Conservation (phyloP, 148 eudicot species). For the Arbutus unedo region DNA sequence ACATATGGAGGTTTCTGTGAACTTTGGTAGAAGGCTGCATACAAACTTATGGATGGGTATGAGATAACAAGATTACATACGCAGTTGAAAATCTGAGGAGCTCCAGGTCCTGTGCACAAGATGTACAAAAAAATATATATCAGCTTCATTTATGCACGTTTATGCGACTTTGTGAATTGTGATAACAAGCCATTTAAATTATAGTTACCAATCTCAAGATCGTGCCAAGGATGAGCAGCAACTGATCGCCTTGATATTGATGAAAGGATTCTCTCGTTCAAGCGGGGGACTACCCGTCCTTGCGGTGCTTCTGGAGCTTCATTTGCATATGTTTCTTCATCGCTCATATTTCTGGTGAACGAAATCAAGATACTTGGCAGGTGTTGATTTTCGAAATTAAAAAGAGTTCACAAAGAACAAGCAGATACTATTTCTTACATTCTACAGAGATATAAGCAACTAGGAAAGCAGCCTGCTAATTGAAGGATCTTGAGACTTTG, state of each 20-base stretch:
- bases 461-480: background rate
- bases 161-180: no score
- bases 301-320: constrained; percentile 3
- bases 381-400: background rate
- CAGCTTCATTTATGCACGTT: background rate
- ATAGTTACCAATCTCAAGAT: constrained; percentile 66
- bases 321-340: constrained; percentile 3
- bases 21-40: background rate
- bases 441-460: background rate
- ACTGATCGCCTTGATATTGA: constrained; percentile 74
- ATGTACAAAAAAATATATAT: background rate
- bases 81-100: constrained; percentile 19
- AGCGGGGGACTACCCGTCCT: constrained; percentile 30
- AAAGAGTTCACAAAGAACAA: background rate
- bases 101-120: constrained; percentile 17
- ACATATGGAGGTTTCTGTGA: background rate
- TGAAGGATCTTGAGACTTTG: constrained; percentile 2
- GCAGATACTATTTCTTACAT: background rate
- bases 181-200: background rate
- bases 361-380: background rate
- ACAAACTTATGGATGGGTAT: background rate
- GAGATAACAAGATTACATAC: constrained; percentile 7
- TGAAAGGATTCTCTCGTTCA: constrained; percentile 75
- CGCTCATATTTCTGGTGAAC: constrained; percentile 18
- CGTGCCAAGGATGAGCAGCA: constrained; percentile 95